phyloP scores from a whole-genome alignment of 352 stramenopile species.

The Globisporangium viniferum region DNA sequence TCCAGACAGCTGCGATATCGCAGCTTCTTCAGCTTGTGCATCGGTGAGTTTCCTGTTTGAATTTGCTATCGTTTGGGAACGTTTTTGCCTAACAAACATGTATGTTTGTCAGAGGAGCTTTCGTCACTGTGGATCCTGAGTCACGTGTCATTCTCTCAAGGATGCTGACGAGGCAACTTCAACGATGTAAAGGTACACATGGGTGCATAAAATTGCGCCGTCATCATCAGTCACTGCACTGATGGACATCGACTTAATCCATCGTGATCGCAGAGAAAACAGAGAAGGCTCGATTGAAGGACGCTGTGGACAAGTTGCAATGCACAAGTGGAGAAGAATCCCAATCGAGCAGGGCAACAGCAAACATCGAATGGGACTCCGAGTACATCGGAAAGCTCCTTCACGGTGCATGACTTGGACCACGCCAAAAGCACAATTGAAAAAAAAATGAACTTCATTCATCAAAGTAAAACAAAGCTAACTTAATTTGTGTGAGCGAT shows the following conservation, averaged over 20 bases:
- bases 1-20: not conserved
- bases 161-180: constrained; percentile 7
- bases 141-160: not conserved
- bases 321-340: not conserved
- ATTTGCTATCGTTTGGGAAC: not conserved
- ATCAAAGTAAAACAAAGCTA: constrained; percentile 42
- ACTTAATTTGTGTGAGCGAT: constrained; percentile 24
- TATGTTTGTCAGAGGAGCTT: not conserved
- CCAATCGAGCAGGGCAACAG: not conserved
- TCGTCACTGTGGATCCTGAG: not conserved
- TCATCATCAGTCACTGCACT: not conserved
- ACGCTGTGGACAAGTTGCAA: not conserved
- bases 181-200: constrained; percentile 8
- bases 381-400: constrained; percentile 4
- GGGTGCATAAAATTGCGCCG: not conserved
- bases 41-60: not conserved
- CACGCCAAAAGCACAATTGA: not conserved
- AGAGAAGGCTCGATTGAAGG: not conserved
- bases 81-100: not conserved
- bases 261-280: not conserved
- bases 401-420: not conserved
- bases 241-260: not conserved
- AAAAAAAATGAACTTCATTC: constrained; percentile 26
- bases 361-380: constrained; percentile 4
- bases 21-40: not conserved